Percentiles rank a stretch among this genome's conserved stretches.
Conservation (phyloP, 805 yeast genomes). For the Cyberlindnera petersonii region DNA sequence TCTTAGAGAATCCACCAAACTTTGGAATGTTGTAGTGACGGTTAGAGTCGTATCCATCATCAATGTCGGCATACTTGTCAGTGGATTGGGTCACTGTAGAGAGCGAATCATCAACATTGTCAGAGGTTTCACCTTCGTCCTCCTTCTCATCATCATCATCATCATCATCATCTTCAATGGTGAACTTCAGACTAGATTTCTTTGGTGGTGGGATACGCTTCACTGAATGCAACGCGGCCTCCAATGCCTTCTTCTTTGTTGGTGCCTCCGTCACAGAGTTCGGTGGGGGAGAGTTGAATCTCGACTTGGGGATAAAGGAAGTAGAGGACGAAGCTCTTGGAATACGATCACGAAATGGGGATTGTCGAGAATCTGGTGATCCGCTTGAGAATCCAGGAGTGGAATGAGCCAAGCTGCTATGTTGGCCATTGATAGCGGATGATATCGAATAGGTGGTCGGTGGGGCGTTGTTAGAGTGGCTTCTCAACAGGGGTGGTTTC, state of each 20-base stretch:
- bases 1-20: conserved; percentile 73
- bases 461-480: conserved; percentile 1
- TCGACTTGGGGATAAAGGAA: conserved; percentile 40
- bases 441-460: neutral
- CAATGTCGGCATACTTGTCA: conserved; percentile 14
- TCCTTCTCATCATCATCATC: conserved; percentile 2
- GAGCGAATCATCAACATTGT: neutral
- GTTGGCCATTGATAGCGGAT: neutral
- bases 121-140: too few species aligned
- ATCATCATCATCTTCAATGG: conserved; percentile 3
- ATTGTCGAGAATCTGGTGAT: conserved; percentile 5
- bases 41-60: conserved; percentile 15
- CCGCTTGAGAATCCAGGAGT: conserved; percentile 3
- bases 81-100: neutral
- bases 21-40: conserved; percentile 33
- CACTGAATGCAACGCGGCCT: conserved; percentile 11
- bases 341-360: neutral
- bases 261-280: conserved; percentile 16
- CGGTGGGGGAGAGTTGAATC: conserved; percentile 28
- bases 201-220: conserved; percentile 12
- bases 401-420: conserved; percentile 6
- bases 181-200: conserved; percentile 13
- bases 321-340: conserved; percentile 20
- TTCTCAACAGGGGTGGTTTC: conserved; percentile 6
- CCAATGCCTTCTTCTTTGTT: conserved; percentile 6